Percentiles rank a stretch among this genome's conserved stretches.
These are phyloP conservation scores for Glycine soja DNA, from an alignment of 306 rosid genomes.

Conservation along the genomic window DNA sequence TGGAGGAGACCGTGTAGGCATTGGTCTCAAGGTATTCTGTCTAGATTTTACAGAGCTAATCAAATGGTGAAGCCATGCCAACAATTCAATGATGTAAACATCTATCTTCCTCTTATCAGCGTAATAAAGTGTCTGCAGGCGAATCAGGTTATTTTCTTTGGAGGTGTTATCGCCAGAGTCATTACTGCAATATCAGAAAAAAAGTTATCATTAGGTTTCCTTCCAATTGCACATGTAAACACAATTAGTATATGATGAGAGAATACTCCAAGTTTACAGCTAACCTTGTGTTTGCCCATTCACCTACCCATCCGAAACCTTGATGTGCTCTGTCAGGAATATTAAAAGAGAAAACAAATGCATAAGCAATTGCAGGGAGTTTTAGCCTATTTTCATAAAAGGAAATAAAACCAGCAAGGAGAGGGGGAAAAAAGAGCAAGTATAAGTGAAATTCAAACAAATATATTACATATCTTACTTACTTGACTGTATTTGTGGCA, in stretches of 20 bases:
- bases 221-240: not conserved
- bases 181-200: slow-evolving; percentile 56
- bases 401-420: not conserved
- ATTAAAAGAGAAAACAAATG: slow-evolving; percentile 26
- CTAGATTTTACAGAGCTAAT: slow-evolving; percentile 65
- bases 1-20: slow-evolving; percentile 65
- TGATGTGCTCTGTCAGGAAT: slow-evolving; percentile 84
- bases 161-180: slow-evolving; percentile 61
- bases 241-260: slow-evolving; percentile 1
- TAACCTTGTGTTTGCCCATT: slow-evolving; percentile 94
- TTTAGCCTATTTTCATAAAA: slow-evolving; percentile 2
- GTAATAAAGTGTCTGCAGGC: slow-evolving; percentile 85
- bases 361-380: slow-evolving; percentile 11
- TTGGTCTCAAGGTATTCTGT: slow-evolving; percentile 60
- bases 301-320: slow-evolving; percentile 95
- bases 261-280: slow-evolving; percentile 39
- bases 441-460: slow-evolving; percentile 11
- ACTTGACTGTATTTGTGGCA: slow-evolving; percentile 85
- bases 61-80: slow-evolving; percentile 73
- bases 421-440: not conserved
- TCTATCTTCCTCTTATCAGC: slow-evolving; percentile 82
- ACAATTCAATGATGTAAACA: slow-evolving; percentile 66
- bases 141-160: slow-evolving; percentile 58
- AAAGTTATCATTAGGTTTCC: not conserved
- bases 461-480: slow-evolving; percentile 57